These are phyloP conservation scores for Dentipellis sp. DNA, from an alignment of 768 basidiomycete species.

Conservation along the genomic window DNA sequence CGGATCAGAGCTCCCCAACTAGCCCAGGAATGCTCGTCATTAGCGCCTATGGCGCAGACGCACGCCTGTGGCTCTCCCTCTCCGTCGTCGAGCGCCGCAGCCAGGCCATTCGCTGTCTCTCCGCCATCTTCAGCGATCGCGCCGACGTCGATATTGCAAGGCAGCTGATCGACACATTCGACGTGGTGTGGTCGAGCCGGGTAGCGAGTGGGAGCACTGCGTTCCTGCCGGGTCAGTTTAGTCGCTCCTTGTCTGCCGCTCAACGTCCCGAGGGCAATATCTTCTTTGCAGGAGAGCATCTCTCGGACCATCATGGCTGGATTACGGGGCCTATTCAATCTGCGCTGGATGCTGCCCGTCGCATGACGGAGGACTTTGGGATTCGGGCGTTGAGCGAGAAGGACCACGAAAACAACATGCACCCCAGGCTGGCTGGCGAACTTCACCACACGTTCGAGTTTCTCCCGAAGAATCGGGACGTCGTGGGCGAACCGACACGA, in stretches of 20 bases:
- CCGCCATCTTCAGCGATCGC: constrained; percentile 11
- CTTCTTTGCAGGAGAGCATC: constrained; percentile 21
- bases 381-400: neutral
- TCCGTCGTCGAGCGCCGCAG: constrained; percentile 12
- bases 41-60: constrained; percentile 19
- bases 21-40: constrained; percentile 20
- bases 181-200: constrained; percentile 17
- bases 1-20: constrained; percentile 12
- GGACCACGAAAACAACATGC: neutral
- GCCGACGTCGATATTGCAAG: neutral
- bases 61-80: constrained; percentile 14
- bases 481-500: neutral
- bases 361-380: neutral
- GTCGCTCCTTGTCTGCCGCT: constrained; percentile 12
- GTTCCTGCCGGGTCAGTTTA: constrained; percentile 21
- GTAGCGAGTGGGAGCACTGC: constrained; percentile 20
- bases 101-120: constrained; percentile 16
- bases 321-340: constrained; percentile 18
- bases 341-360: constrained; percentile 4
- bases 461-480: neutral
- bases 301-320: constrained; percentile 20
- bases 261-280: constrained; percentile 15
- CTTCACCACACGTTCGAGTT: neutral
- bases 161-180: constrained; percentile 10
- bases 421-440: neutral